Conservation (phyloP, 1,139 yeast species). For the Ogataea hybrid region DNA sequence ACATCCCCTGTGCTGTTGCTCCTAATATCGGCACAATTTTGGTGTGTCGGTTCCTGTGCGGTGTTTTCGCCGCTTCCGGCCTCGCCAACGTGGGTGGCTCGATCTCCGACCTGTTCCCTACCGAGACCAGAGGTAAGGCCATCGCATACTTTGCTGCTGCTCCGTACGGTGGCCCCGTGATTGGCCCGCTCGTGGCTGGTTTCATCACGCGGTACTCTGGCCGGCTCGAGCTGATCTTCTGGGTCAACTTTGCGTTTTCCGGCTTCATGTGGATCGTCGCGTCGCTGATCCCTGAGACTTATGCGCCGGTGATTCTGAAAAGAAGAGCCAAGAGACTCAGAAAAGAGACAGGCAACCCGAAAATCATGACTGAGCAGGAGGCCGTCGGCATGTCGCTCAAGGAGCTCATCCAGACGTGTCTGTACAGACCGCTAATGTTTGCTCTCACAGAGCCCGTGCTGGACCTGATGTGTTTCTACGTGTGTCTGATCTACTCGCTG, state of each 20-base stretch:
- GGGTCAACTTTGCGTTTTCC: constrained; percentile 93
- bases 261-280: constrained; percentile 75
- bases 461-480: constrained; percentile 78
- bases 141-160: constrained; percentile 90
- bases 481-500: constrained; percentile 82
- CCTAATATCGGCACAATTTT: constrained; percentile 79
- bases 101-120: constrained; percentile 79
- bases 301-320: constrained; percentile 83
- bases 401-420: constrained; percentile 65
- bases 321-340: constrained; percentile 66
- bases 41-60: constrained; percentile 81
- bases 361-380: constrained; percentile 92
- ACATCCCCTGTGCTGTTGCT: constrained; percentile 86
- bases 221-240: constrained; percentile 67
- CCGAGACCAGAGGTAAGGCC: constrained; percentile 80
- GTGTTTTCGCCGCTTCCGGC: constrained; percentile 83
- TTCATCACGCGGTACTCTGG: constrained; percentile 71
- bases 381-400: constrained; percentile 65
- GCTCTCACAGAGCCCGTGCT: constrained; percentile 78
- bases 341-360: constrained; percentile 74
- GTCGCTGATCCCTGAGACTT: constrained; percentile 76
- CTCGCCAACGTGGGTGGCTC: constrained; percentile 88
- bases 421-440: constrained; percentile 74
- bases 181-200: constrained; percentile 90
- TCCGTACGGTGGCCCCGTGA: constrained; percentile 89